phyloP scores from a whole-genome alignment of 2,329 filamentous ascomycete genomes.

The Ceratocystis smalleyi region DNA sequence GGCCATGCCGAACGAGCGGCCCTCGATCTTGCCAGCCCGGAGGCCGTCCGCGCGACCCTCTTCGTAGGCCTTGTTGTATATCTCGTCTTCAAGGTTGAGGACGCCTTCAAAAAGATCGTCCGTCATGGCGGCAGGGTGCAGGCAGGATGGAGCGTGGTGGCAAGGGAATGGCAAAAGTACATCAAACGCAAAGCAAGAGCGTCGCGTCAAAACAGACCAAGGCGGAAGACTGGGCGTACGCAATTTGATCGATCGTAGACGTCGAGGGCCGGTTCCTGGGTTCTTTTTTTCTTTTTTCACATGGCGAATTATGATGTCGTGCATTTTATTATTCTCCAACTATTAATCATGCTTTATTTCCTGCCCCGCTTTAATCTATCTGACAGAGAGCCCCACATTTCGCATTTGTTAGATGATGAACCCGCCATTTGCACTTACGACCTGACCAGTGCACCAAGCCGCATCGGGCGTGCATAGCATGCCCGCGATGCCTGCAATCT shows the following conservation, averaged over 20 bases:
- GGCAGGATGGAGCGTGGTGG: neutral
- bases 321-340: neutral
- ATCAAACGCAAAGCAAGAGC: neutral
- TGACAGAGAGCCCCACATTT: slow-evolving; percentile 17
- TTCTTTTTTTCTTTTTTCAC: neutral
- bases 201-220: neutral
- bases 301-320: neutral
- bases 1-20: slow-evolving; percentile 76
- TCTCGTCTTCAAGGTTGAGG: slow-evolving; percentile 47
- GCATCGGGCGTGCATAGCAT: slow-evolving; percentile 42
- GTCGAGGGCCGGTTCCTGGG: neutral
- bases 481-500: slow-evolving; percentile 19
- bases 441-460: slow-evolving; percentile 65
- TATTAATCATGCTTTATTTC: too few species aligned
- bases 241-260: neutral
- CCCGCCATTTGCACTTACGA: slow-evolving; percentile 67
- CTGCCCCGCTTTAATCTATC: slow-evolving; percentile 14
- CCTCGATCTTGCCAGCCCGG: slow-evolving; percentile 68
- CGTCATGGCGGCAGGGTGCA: slow-evolving; percentile 9
- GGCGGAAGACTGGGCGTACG: too few species aligned
- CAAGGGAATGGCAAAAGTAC: neutral
- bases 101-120: slow-evolving; percentile 42
- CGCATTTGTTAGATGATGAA: slow-evolving; percentile 30
- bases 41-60: slow-evolving; percentile 62
- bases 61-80: slow-evolving; percentile 69